Evolutionary conservation across 1,139 yeast genomes (phyloP), one percentile per base, ranked within the genome.

Genomic region (Wickerhamiella pararugosa): DNA sequence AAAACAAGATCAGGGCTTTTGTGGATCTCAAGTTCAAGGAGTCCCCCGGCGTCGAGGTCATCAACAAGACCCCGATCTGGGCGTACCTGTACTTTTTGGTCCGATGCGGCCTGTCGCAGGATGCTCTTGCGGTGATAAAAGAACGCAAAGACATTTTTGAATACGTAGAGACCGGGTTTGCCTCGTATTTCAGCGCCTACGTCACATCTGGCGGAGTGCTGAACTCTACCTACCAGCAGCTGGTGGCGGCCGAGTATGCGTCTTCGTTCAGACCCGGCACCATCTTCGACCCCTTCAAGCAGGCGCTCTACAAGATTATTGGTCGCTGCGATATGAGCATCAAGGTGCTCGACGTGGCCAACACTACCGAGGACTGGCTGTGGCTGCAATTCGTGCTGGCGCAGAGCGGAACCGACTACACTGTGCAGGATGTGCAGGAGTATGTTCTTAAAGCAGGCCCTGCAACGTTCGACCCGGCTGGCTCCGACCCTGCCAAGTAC

Each of bases 281-380:
- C 48, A 76, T 67, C 36, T 69, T 80, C 43, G 99, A 90, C 62
- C 95, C 96, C 6, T 90, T 73, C 64, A 80, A 90, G 57, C 80
- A 79, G 57, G 92, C 95, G 0, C 79, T 86, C 5, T 92, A 84
- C 65, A 90, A 90, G 62, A 71, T 90, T 31, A 71, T 90, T 47
- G 98, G 98, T 7, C 79, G 93, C 58, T 86, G 97, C 60, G 95
- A 86, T 51, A 65, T 81, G 49, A 30, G 42, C 33, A 75, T 79
- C 53, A 83, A 82, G 56, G 70, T 75, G n/a, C 70, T 87, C 43
- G 92, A 95, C 3, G 56, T 51, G 11, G 79, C 90, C 39, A 63
- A 77, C 37, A 82, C 93, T 47, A 74, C 87, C 42, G 98, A 90
- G 59, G 98, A 90, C 61, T 90, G 98, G 98, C 62, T 87, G 43